Evolutionary conservation across 2,329 filamentous ascomycete species (phyloP).

Genomic region (Beauveria rudraprayagi): DNA sequence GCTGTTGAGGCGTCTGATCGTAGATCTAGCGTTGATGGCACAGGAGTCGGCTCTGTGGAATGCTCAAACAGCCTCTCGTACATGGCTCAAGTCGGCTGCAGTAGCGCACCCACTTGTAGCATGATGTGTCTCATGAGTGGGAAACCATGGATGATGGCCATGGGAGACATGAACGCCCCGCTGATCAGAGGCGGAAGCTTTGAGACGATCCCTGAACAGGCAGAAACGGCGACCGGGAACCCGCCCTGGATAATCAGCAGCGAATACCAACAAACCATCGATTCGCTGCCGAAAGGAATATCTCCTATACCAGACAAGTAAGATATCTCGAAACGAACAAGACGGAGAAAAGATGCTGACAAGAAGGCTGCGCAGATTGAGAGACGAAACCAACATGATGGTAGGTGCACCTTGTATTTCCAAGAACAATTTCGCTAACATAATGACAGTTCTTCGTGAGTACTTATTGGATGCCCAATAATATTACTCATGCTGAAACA

Average conservation of each 20-base stretch:
- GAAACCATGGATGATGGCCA: not conserved
- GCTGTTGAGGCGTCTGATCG: constrained; percentile 3
- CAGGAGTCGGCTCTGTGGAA: not conserved
- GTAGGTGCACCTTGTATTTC: constrained; percentile 21
- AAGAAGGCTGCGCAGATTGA: constrained; percentile 31
- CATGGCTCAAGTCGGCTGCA: constrained; percentile 3
- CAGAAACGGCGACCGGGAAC: not conserved
- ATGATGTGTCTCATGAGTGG: not conserved
- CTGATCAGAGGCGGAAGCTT: not conserved
- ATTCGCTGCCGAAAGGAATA: not conserved
- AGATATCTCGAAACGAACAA: not conserved
- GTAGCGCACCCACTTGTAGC: constrained; percentile 1
- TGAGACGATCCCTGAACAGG: not conserved
- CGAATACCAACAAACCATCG: not conserved
- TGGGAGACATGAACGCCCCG: not conserved
- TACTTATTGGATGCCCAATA: not conserved
- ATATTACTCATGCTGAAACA: constrained; percentile 2
- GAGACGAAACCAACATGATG: constrained; percentile 74
- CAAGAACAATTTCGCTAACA: constrained; percentile 16
- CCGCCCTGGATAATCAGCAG: not conserved
- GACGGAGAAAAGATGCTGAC: not conserved
- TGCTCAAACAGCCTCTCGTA: not conserved
- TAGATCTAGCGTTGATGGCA: constrained; percentile 3
- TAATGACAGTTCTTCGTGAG: constrained; percentile 39
- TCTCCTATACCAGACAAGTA: constrained; percentile 5